Conservation (phyloP, 2,329 filamentous ascomycete genomes). For the Aspergillus niger region DNA sequence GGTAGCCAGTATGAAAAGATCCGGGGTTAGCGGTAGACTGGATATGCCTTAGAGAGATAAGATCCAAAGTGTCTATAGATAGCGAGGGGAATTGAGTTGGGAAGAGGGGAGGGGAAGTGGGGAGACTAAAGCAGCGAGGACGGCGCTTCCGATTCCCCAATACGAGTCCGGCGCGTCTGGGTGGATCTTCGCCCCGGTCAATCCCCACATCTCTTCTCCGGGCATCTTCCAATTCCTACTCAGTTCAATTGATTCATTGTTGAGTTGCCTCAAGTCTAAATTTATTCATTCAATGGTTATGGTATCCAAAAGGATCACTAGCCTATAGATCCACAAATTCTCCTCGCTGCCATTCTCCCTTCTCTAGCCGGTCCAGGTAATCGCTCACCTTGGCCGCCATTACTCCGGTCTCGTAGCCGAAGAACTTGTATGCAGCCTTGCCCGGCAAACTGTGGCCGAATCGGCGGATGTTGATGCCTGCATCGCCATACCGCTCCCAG, state of each 20-base stretch:
- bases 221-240: neutral
- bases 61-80: too few relatives aligned
- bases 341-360: conserved; percentile 10
- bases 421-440: conserved; percentile 23
- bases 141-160: too few relatives aligned
- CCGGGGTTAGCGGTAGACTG: too few relatives aligned
- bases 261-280: too few relatives aligned
- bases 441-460: conserved; percentile 22
- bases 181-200: too few relatives aligned
- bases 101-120: too few relatives aligned
- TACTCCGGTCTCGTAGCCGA: conserved; percentile 16
- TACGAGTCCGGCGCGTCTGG: too few relatives aligned
- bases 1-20: too few relatives aligned
- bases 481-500: conserved; percentile 57
- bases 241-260: too few relatives aligned
- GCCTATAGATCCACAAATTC: conserved; percentile 20
- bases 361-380: conserved; percentile 12
- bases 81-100: too few relatives aligned
- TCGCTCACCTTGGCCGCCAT: conserved; percentile 14
- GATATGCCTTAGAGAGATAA: too few relatives aligned
- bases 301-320: neutral
- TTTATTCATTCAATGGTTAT: neutral
- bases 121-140: too few relatives aligned
- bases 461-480: conserved; percentile 14
- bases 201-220: neutral